Evolutionary conservation across 2,329 filamentous ascomycete species (phyloP).

Genomic region (Aspergillus sp.): DNA sequence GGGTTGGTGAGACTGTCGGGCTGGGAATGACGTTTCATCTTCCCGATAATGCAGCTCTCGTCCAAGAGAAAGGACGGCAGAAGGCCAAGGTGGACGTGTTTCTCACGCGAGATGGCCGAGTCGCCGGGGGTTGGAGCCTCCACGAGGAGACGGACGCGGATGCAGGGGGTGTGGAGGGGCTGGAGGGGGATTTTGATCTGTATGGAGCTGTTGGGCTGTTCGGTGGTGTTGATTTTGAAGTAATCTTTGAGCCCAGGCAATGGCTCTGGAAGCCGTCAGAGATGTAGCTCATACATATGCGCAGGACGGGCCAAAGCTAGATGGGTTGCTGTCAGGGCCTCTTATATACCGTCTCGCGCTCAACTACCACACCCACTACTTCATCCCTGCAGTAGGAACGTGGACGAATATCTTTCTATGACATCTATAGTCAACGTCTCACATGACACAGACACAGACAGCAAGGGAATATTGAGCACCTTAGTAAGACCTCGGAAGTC

Average conservation of each 20-base stretch:
- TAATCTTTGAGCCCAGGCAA: slow-evolving; percentile 48
- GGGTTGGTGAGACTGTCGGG: slow-evolving; percentile 56
- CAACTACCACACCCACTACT: too few relatives aligned
- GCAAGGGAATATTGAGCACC: not conserved
- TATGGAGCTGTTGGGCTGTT: slow-evolving; percentile 62
- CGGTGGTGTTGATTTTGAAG: slow-evolving; percentile 61
- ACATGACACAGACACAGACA: too few relatives aligned
- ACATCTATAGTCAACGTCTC: too few relatives aligned
- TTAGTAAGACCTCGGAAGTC: not conserved
- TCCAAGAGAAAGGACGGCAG: slow-evolving; percentile 22
- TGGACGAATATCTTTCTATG: too few relatives aligned
- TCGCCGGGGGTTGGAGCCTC: slow-evolving; percentile 56
- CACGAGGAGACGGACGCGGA: slow-evolving; percentile 59
- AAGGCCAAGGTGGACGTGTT: slow-evolving; percentile 53
- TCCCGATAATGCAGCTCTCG: slow-evolving; percentile 36
- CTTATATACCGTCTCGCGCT: too few relatives aligned
- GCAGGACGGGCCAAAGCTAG: too few relatives aligned
- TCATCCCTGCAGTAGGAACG: too few relatives aligned
- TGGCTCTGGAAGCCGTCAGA: slow-evolving; percentile 44
- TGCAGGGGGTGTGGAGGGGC: slow-evolving; percentile 60
- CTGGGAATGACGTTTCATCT: slow-evolving; percentile 56
- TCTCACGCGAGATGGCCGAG: slow-evolving; percentile 58
- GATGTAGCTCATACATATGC: not conserved
- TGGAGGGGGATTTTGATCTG: slow-evolving; percentile 67
- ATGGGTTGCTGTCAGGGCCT: too few relatives aligned